These are phyloP conservation scores for Udeniomyces megalosporus DNA, from an alignment of 768 basidiomycete species.

Conservation along the genomic window DNA sequence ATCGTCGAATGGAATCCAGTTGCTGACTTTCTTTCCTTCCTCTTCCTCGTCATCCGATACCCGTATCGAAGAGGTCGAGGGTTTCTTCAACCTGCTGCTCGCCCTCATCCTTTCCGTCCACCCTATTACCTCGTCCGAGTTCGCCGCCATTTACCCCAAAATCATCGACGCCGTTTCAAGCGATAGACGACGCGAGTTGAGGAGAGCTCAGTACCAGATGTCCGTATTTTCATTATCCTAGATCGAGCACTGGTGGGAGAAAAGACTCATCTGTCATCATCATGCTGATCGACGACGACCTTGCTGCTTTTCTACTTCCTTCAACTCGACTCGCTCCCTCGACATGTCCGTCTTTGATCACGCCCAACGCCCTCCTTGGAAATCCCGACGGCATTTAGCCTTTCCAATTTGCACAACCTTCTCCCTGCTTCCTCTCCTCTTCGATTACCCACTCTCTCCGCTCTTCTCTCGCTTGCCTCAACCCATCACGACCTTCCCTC, in stretches of 20 bases:
- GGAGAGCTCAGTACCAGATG: conserved; percentile 61
- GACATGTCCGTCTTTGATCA: neutral
- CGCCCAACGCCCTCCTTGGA: neutral
- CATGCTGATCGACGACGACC: neutral
- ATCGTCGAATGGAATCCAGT: neutral
- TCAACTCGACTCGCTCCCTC: neutral
- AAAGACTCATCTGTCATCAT: too few species aligned
- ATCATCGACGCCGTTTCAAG: conserved; percentile 44
- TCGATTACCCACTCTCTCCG: conserved; percentile 46
- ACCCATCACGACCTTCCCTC: conserved; percentile 46
- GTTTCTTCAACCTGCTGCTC: conserved; percentile 70
- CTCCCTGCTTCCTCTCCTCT: conserved; percentile 49
- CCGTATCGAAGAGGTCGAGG: conserved; percentile 64
- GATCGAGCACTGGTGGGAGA: neutral
- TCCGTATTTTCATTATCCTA: conserved; percentile 31
- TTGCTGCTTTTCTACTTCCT: neutral
- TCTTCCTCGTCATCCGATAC: neutral
- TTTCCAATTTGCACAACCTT: conserved; percentile 69
- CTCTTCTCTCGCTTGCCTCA: conserved; percentile 45
- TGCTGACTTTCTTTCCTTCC: neutral
- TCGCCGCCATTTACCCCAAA: conserved; percentile 17
- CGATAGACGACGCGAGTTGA: conserved; percentile 36
- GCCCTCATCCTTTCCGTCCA: conserved; percentile 53
- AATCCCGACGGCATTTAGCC: too few species aligned
- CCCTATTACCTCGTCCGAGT: conserved; percentile 23